These are phyloP conservation scores for Salix dunnii DNA, from an alignment of 345 rosid species.

Conservation along the genomic window DNA sequence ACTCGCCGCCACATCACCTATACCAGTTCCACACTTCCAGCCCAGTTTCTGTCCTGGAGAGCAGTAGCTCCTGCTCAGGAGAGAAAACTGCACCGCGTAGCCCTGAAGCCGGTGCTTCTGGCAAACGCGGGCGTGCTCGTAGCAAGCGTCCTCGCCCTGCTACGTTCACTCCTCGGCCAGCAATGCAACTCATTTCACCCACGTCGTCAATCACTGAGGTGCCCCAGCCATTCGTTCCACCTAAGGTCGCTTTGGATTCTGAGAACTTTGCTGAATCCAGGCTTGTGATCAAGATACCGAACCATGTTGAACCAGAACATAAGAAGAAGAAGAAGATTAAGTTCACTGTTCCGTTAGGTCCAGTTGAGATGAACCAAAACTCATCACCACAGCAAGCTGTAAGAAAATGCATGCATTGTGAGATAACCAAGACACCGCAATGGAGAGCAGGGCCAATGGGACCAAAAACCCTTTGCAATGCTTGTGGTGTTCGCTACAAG, in stretches of 20 bases:
- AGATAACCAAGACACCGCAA: constrained; percentile 92
- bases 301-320: constrained; percentile 47
- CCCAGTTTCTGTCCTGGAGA: constrained; percentile 87
- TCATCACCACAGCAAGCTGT: constrained; percentile 35
- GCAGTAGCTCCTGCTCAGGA: constrained; percentile 76
- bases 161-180: constrained; percentile 50
- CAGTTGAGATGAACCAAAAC: constrained; percentile 35
- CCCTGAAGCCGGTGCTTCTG: constrained; percentile 39
- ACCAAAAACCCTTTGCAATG: constrained; percentile 95
- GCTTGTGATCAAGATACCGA: constrained; percentile 63
- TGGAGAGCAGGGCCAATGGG: constrained; percentile 99
- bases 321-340: constrained; percentile 81
- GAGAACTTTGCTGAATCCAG: constrained; percentile 59
- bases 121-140: constrained; percentile 72
- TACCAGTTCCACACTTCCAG: constrained; percentile 68
- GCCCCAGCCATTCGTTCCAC: constrained; percentile 11
- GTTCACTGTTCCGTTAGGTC: constrained; percentile 33
- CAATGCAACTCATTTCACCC: constrained; percentile 46
- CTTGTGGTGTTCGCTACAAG: constrained; percentile 92
- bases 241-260: constrained; percentile 42
- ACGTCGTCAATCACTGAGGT: constrained; percentile 32
- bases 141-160: constrained; percentile 94
- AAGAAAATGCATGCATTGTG: constrained; percentile 94
- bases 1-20: constrained; percentile 41
- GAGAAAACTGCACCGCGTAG: constrained; percentile 41